Percentiles rank a stretch among this genome's conserved stretches.
Evolutionary conservation across 2,329 filamentous ascomycete genomes (phyloP).

Genomic region (Zasmidium angulare): DNA sequence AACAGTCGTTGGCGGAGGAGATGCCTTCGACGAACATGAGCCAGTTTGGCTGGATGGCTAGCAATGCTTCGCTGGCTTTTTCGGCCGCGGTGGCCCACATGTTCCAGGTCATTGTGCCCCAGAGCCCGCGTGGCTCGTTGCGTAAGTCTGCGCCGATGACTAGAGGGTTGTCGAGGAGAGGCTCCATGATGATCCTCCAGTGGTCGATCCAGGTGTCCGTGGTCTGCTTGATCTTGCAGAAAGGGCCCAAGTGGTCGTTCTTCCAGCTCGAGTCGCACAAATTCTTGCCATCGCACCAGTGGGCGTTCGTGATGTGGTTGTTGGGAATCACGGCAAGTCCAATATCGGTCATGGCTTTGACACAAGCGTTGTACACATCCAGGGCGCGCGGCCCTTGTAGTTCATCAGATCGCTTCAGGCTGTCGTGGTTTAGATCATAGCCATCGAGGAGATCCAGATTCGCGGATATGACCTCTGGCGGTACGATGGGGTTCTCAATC

Average conservation of each 20-base stretch:
- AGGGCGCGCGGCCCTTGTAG: slow-evolving; percentile 52
- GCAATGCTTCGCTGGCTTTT: slow-evolving; percentile 60
- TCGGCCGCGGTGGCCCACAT: slow-evolving; percentile 66
- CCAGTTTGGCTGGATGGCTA: slow-evolving; percentile 62
- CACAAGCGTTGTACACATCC: slow-evolving; percentile 61
- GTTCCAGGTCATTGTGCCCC: slow-evolving; percentile 68
- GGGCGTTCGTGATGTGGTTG: slow-evolving; percentile 68
- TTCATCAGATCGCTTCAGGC: slow-evolving; percentile 10
- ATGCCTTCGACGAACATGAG: slow-evolving; percentile 68
- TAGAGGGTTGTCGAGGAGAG: slow-evolving; percentile 57
- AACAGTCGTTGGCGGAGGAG: slow-evolving; percentile 65
- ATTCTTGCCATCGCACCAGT: slow-evolving; percentile 68
- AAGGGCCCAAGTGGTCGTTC: slow-evolving; percentile 61
- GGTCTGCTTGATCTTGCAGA: slow-evolving; percentile 63
- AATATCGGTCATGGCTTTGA: slow-evolving; percentile 58
- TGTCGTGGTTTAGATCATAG: slow-evolving; percentile 18
- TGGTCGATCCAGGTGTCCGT: slow-evolving; percentile 65
- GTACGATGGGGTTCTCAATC: slow-evolving; percentile 57
- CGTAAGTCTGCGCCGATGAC: slow-evolving; percentile 67
- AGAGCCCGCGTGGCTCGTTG: slow-evolving; percentile 68
- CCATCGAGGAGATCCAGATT: slow-evolving; percentile 58
- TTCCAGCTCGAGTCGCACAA: slow-evolving; percentile 67
- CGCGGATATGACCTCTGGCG: slow-evolving; percentile 52
- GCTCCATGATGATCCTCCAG: slow-evolving; percentile 65
- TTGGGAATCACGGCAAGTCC: slow-evolving; percentile 67